Evolutionary conservation across 352 stramenopile species (phyloP), one percentile per base, ranked within the genome.

Genomic region (Albugo candida): DNA sequence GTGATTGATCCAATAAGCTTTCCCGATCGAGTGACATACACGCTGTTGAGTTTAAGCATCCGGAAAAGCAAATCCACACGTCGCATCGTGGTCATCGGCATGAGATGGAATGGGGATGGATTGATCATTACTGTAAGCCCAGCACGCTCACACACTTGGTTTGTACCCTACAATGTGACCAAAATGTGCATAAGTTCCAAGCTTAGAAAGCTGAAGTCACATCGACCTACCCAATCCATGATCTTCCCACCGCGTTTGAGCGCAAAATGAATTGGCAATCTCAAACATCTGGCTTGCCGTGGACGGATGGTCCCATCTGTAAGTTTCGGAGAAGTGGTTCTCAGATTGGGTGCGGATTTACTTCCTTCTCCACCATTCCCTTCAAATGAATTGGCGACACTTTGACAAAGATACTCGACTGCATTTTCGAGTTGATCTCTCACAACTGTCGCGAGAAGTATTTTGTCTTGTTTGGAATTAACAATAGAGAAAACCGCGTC

Each of bases 21-120:
- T 0, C 80, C 80, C 5, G 70, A 83, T 12, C 78, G 72, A 50
- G 80, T 81, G 31, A 93, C 71, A 55, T 87, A 93, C 21, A 77
- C 73, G 54, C 89, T 83, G 56, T 87, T 88, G 47, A 93, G 67
- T 54, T 86, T 89, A 40, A 93, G 72, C 73, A 91, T 89, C 36
- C 80, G 71, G 58, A 93, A 91, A 19, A 93, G 58, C 54, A 83
- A 53, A 49, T 93, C 77, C 20, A 93, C 76, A 17, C 70, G 70
- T 41, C 70, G 71, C 71, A 88, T 85, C 6, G 71, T 62, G 39
- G 73, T 88, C 73, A 83, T 85, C 56, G 81, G 70, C 66, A 88
- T 82, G 13, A 88, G 37, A 48, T 84, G 71, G 53, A 88, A 83
- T 16, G 76, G 76, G 47, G 71, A 81, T 49, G 76, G 70, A 40